Evolutionary conservation across 2,329 filamentous ascomycete genomes (phyloP).

Genomic region (Cordyceps farinosa): DNA sequence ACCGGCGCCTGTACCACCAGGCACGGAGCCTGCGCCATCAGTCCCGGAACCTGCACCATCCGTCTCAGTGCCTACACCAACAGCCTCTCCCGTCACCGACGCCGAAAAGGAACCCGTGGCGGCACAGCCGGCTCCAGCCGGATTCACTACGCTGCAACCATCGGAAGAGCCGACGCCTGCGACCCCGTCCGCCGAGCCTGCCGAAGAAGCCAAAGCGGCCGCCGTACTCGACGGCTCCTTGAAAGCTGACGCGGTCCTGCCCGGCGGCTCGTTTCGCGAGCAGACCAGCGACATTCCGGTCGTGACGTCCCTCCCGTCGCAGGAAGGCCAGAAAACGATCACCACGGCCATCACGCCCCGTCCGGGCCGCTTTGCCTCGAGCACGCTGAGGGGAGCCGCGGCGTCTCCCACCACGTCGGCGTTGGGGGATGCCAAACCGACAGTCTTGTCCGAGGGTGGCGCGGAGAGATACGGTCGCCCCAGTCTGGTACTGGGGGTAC

Average conservation of each 20-base stretch:
- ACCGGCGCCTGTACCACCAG: background rate
- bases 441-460: background rate
- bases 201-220: background rate
- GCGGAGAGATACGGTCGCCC: background rate
- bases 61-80: background rate
- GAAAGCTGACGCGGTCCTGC: background rate
- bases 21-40: background rate
- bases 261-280: background rate
- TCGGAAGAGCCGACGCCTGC: background rate
- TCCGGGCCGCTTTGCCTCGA: background rate
- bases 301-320: background rate
- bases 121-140: background rate
- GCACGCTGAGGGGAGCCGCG: background rate
- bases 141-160: background rate
- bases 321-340: background rate
- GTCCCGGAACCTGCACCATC: background rate
- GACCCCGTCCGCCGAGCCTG: background rate
- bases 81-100: background rate
- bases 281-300: background rate
- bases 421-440: background rate
- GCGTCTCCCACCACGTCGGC: background rate
- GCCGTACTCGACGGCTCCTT: background rate
- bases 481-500: conserved; percentile 1
- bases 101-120: background rate
- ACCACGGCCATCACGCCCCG: conserved; percentile 12